Evolutionary conservation across 2,329 filamentous ascomycete genomes (phyloP), one percentile per base, ranked within the genome.

Genomic region (Monascus ruber): DNA sequence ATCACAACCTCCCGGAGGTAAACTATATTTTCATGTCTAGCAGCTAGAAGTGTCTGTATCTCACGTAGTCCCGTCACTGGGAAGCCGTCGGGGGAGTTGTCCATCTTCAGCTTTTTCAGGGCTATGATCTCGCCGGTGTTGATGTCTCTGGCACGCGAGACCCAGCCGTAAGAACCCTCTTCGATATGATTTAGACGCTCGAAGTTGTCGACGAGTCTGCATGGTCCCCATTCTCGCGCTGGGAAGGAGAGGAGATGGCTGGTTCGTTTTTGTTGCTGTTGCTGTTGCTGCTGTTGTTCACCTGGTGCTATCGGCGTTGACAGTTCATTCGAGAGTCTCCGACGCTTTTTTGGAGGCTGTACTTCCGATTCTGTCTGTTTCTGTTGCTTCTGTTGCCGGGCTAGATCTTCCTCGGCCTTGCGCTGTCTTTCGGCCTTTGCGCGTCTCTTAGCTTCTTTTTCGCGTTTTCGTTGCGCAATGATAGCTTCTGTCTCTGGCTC

Each of bases 101-200:
- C 85, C 62, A 94, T 78, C 71, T 98, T 98, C 41, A 96, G 72
- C 56, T 87, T 82, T 71, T 98, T 98, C 47, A 98, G 69, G 9
- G 91, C 91, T 17, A 96, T 88, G 5, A 98, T 74, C 41, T 81
- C 76, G 28, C 84, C 83, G 0, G 84, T 89, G 4, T 70, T 66
- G 27, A 74, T 70, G 52, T 93, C 82, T 45, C 73, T 80, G 8
- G 87, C 91, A 42, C 91, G 75, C 39, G 88, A 88, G 4, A 98
- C 91, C 76, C 81, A 89, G 34, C 91, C 91, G 62, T 98, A 98
- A 6, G 87, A 87, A 29, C 91, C 91, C 67, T 98, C 91, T 63
- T 96, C 91, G 53, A 98, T 98, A 58, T 91, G 84, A 62, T 98
- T 98, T 41, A 98, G 71, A 50, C 85, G 83, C 54, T 95, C 85